Evolutionary conservation across 805 yeast genomes (phyloP).

Genomic region (Myxozyma kluyveri): DNA sequence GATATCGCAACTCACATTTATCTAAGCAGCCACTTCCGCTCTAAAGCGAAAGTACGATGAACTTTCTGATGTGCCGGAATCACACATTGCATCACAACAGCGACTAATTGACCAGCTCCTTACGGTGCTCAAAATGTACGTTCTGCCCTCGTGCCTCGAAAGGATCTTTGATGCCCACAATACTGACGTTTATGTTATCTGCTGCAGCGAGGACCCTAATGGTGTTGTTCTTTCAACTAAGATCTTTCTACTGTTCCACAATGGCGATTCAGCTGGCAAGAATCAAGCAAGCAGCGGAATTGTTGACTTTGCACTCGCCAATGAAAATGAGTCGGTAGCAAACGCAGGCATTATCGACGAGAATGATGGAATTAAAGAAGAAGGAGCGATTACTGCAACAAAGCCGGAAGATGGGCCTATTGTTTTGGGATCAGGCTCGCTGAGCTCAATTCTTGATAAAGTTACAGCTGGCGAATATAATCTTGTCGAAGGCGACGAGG

Average conservation of each 20-base stretch:
- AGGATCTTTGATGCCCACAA: too few relatives aligned
- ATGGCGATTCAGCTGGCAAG: background rate
- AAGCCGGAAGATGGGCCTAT: slow-evolving; percentile 3
- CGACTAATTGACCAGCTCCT: slow-evolving; percentile 10
- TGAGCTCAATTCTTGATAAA: slow-evolving; percentile 4
- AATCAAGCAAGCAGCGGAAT: background rate
- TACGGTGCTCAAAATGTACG: slow-evolving; percentile 18
- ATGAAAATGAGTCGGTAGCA: background rate
- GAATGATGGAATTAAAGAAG: background rate
- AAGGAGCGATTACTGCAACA: slow-evolving; percentile 7
- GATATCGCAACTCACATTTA: too few relatives aligned
- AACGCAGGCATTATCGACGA: background rate
- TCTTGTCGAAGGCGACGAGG: background rate
- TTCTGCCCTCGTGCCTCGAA: background rate
- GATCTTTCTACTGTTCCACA: slow-evolving; percentile 4
- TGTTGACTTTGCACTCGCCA: background rate
- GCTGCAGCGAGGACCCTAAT: slow-evolving; percentile 22
- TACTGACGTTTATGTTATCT: background rate
- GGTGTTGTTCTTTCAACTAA: slow-evolving; percentile 14
- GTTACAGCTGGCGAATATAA: slow-evolving; percentile 14
- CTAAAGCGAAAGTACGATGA: slow-evolving; percentile 8
- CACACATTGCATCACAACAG: background rate
- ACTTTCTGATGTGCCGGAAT: slow-evolving; percentile 1
- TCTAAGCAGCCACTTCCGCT: too few relatives aligned
- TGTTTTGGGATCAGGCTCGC: background rate